Percentiles rank a stretch among this genome's conserved stretches.
phyloP scores from a whole-genome alignment of 176 grass and related monocot genomes.

The Dactylis glomerata region DNA sequence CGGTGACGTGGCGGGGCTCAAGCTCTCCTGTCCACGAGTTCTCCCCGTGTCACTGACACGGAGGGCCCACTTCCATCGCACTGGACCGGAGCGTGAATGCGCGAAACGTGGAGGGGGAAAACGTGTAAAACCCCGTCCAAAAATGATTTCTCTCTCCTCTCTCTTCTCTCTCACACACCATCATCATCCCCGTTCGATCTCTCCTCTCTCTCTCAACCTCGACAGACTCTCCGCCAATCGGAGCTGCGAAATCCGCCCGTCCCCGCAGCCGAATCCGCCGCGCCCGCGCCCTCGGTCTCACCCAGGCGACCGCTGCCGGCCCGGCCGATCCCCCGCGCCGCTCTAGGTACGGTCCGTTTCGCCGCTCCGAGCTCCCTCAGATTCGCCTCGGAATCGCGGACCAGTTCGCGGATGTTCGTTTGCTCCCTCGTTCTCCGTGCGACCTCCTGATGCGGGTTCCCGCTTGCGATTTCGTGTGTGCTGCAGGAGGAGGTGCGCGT shows the following conservation, averaged over 20 bases:
- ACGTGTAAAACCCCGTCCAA: not conserved
- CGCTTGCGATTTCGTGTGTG: not conserved
- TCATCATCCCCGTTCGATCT: constrained; percentile 13
- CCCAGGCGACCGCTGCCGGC: not conserved
- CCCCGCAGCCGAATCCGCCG: not conserved
- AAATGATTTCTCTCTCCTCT: not conserved
- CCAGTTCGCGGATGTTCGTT: not conserved
- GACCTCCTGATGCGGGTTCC: not conserved
- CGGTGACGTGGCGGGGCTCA: not conserved
- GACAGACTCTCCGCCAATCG: not conserved
- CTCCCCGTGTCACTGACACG: not conserved
- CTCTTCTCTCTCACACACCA: not conserved
- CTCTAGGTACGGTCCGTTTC: not conserved
- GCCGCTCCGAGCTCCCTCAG: not conserved
- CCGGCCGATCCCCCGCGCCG: not conserved
- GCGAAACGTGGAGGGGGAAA: not conserved
- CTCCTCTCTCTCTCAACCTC: not conserved
- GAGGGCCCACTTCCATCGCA: not conserved
- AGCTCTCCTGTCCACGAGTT: constrained; percentile 37
- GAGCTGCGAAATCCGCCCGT: not conserved
- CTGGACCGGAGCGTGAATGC: not conserved
- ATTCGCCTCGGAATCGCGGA: not conserved
- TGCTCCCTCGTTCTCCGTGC: not conserved
- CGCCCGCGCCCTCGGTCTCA: not conserved
- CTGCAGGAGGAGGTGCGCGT: not conserved